These are phyloP conservation scores for Gentiana dahurica DNA, from an alignment of 257 asterid genomes.

Conservation along the genomic window DNA sequence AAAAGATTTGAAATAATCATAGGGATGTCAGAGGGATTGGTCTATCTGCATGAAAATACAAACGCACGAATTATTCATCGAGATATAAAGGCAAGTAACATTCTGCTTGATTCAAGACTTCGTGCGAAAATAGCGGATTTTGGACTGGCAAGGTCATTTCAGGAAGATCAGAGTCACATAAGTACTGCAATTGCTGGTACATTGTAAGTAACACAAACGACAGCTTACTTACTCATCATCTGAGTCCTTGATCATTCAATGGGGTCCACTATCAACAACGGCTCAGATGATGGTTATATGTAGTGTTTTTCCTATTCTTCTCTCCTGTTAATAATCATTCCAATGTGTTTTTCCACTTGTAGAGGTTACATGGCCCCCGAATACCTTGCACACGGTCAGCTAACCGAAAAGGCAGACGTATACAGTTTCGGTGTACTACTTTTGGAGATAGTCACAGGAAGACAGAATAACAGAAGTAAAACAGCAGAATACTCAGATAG, in stretches of 20 bases:
- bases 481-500: slow-evolving; percentile 18
- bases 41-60: slow-evolving; percentile 36
- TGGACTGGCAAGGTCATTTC: slow-evolving; percentile 40
- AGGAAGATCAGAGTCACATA: slow-evolving; percentile 41
- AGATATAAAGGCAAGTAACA: slow-evolving; percentile 39
- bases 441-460: slow-evolving; percentile 24
- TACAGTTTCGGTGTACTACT: slow-evolving; percentile 31
- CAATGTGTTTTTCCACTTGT: slow-evolving; percentile 1
- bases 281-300: too few relatives aligned
- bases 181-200: slow-evolving; percentile 46
- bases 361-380: slow-evolving; percentile 47
- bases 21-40: slow-evolving; percentile 36
- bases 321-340: neutral
- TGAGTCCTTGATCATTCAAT: too few relatives aligned
- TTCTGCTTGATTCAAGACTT: slow-evolving; percentile 27
- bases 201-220: slow-evolving; percentile 16
- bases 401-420: slow-evolving; percentile 35
- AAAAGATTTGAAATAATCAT: slow-evolving; percentile 32
- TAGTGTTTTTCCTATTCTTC: neutral
- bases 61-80: slow-evolving; percentile 26
- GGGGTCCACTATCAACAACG: too few relatives aligned
- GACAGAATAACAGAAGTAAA: slow-evolving; percentile 25
- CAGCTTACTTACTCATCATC: neutral
- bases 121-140: slow-evolving; percentile 38
- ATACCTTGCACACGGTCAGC: slow-evolving; percentile 33